Percentiles rank a stretch among this genome's conserved stretches.
phyloP scores from a whole-genome alignment of 352 stramenopile species.

The Phytophthora pseudosyringae region DNA sequence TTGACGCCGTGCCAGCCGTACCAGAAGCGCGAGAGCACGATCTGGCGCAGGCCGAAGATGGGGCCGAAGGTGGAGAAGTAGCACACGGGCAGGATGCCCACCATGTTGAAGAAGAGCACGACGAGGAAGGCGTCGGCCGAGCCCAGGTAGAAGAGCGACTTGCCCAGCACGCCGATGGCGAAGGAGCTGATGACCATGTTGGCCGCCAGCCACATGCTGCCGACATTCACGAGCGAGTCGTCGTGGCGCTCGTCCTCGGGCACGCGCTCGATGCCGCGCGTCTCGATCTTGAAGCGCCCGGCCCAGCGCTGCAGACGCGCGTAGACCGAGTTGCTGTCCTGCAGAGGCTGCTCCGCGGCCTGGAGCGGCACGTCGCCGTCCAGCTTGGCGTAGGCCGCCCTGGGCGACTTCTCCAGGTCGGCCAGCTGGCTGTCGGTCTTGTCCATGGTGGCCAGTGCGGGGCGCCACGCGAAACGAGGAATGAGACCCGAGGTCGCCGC shows the following conservation, averaged over 20 bases:
- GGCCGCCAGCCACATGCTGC: slow-evolving; percentile 53
- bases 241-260: slow-evolving; percentile 52
- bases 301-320: slow-evolving; percentile 32
- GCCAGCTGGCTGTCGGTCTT: slow-evolving; percentile 26
- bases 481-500: slow-evolving; percentile 10
- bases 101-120: slow-evolving; percentile 51
- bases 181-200: slow-evolving; percentile 62
- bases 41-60: slow-evolving; percentile 54
- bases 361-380: slow-evolving; percentile 31
- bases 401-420: slow-evolving; percentile 27
- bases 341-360: slow-evolving; percentile 13
- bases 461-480: slow-evolving; percentile 28
- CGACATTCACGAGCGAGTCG: slow-evolving; percentile 46
- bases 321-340: slow-evolving; percentile 35
- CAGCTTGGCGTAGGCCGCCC: slow-evolving; percentile 30
- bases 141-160: slow-evolving; percentile 51
- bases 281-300: slow-evolving; percentile 49
- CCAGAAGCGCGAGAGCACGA: slow-evolving; percentile 59
- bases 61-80: slow-evolving; percentile 54
- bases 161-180: slow-evolving; percentile 51
- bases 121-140: slow-evolving; percentile 51
- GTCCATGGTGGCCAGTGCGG: slow-evolving; percentile 25
- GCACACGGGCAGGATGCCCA: slow-evolving; percentile 50
- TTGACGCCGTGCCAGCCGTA: slow-evolving; percentile 54
- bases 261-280: slow-evolving; percentile 55